Conservation (phyloP, 176 grass and related monocot species). For the Zoysia japonica region DNA sequence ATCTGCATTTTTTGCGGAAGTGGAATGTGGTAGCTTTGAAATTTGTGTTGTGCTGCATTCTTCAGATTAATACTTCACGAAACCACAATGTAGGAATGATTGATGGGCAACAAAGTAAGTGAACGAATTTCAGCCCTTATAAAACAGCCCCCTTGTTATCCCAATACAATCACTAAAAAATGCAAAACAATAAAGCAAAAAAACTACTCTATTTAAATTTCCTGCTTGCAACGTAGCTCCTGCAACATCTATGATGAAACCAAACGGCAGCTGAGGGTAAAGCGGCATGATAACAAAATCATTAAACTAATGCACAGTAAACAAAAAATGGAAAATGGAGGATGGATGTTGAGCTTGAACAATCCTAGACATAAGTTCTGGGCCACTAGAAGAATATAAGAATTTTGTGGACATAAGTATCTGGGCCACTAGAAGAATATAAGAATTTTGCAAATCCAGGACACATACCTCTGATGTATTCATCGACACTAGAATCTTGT, state of each 20-base stretch:
- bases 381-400: constrained; percentile 8
- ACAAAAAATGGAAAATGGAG: neutral
- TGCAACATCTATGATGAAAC: neutral
- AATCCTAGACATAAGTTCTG: constrained; percentile 7
- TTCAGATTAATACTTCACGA: neutral
- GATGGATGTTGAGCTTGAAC: neutral
- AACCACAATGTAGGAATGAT: neutral
- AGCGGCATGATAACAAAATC: neutral
- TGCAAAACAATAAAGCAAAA: constrained; percentile 5
- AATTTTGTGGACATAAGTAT: constrained; percentile 2
- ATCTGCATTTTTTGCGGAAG: neutral
- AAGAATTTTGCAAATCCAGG: constrained; percentile 15
- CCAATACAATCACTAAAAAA: neutral
- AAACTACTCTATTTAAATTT: neutral
- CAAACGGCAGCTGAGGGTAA: neutral
- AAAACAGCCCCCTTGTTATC: neutral
- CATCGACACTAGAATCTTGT: constrained; percentile 49
- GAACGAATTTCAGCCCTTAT: neutral
- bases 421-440: constrained; percentile 11
- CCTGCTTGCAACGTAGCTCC: neutral
- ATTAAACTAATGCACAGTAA: neutral
- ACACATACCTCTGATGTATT: constrained; percentile 63
- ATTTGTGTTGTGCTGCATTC: neutral
- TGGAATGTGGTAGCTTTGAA: neutral
- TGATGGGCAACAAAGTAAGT: neutral